Evolutionary conservation across 805 yeast genomes (phyloP), one percentile per base, ranked within the genome.

Genomic region (Tanozyma kutaoensis): DNA sequence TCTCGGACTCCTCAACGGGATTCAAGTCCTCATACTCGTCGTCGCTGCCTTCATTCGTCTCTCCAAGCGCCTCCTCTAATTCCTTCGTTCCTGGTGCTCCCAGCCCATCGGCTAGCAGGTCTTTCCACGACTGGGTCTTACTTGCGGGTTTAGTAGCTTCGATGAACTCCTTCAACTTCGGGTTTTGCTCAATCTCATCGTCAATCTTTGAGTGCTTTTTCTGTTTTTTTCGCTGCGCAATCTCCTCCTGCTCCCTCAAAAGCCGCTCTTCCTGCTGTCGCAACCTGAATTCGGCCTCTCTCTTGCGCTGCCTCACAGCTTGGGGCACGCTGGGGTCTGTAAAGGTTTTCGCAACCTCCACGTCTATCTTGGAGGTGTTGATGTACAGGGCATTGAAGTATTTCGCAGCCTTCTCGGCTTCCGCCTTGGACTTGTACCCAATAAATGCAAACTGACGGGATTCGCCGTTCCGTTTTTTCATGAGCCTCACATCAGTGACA

Each of bases 371-470:
- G 2, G 93, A 64, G 1, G 96, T 85, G 42, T 82, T 91, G 31
- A 91, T 72, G 48, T 72, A 91, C 1, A 93, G 69, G 6, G 68
- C 63, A 52, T 91, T 62, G 50, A 78, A 86, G 50, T 68, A 84
- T 25, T 56, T 62, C 5, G 75, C 88, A 0, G 95, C 95, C 24
- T 61, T 66, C 26, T 64, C 69, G 1, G 98, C 97, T 42, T 80
- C 94, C 9, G 55, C 63, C 12, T 54, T 60, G n/a, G 72, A 61
- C 41, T 72, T 76, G 50, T 69, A 91, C 1, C 98, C 98, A 27
- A 91, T 61, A 42, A 91, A 91, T 5, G 95, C 97, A 61, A 91
- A 91, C 40, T 93, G 64, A 52, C 98, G 71, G 8, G 94, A 79
- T 42, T 76, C 78, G 15, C 98, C 98, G 38, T 70, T 72, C 39